Evolutionary conservation across 805 yeast species (phyloP), one percentile per base, ranked within the genome.

Genomic region (Saccharomycopsis olivae): DNA sequence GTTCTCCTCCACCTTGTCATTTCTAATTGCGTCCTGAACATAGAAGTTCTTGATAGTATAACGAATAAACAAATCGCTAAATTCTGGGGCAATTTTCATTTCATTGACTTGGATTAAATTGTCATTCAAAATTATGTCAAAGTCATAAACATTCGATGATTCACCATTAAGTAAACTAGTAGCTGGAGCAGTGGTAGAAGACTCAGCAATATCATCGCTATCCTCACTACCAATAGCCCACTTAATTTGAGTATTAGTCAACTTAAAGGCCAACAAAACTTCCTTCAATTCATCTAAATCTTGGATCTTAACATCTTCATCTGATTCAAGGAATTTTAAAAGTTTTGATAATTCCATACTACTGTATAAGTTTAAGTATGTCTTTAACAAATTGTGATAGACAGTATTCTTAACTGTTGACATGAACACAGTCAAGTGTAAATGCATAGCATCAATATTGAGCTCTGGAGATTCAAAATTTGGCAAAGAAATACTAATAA

Each of bases 11-110:
- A 36, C 11, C 17, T 18, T 36, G 16, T 36, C 40, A 18, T 36
- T 29, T 18, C 30, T 30, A 10, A 36, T 36, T 15, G 35, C 18
- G 19, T 68, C 73, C 50, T 65, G 69, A n/a, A 62, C 65, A 35
- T 57, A 55, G 43, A 65, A 63, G 54, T 67, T 66, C 55, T 65
- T 68, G 44, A 53, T 53, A 21, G 69, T 62, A 56, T 68, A 68
- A 50, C 72, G 60, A 36, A 68, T 55, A 43, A 68, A 68, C 73
- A 73, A 68, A 48, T 69, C 71, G 32, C 68, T 66, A 48, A 63
- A 68, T 53, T 62, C 64, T 47, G 71, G 57, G 15, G 66, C 67
- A 28, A 59, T 57, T 49, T 66, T 65, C 34, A 62, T 55, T 52
- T 68, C 71, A 38, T 66, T 58, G 35, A 68, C 65, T 46, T 65